phyloP scores from a whole-genome alignment of 2,329 filamentous ascomycete species.

The Alternaria consortialis region DNA sequence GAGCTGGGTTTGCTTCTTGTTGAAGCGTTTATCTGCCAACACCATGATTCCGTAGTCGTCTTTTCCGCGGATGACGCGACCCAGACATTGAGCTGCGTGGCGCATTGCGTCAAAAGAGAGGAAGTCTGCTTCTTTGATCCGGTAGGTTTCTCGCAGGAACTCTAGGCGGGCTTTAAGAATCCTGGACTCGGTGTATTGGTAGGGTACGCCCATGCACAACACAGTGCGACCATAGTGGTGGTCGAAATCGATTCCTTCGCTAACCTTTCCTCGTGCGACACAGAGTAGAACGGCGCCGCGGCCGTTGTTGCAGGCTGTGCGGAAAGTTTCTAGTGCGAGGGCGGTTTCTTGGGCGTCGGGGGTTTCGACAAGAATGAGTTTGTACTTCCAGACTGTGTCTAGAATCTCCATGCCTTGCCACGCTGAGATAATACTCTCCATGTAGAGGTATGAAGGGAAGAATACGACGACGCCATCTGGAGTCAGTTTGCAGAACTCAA shows the following conservation, averaged over 20 bases:
- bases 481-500: constrained; percentile 94
- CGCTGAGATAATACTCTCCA: constrained; percentile 99
- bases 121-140: constrained; percentile 96
- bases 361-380: constrained; percentile 96
- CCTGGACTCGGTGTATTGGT: constrained; percentile 97
- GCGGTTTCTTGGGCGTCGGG: constrained; percentile 97
- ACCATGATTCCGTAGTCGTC: constrained; percentile 99
- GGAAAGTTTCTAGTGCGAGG: constrained; percentile 92
- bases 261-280: constrained; percentile 96
- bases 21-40: constrained; percentile 89
- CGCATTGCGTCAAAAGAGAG: constrained; percentile 99
- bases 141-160: constrained; percentile 95
- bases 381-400: constrained; percentile 99
- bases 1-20: constrained; percentile 87
- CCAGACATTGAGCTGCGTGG: constrained; percentile 96
- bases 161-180: constrained; percentile 96
- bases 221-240: constrained; percentile 98
- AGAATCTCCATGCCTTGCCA: constrained; percentile 99
- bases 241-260: constrained; percentile 98
- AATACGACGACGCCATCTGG: constrained; percentile 99
- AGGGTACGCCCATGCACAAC: constrained; percentile 94
- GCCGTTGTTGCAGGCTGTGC: constrained; percentile 96
- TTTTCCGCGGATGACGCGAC: constrained; percentile 92
- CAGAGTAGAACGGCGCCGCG: constrained; percentile 92
- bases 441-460: constrained; percentile 98